Percentiles rank a stretch among this genome's conserved stretches.
Evolutionary conservation across 2,329 filamentous ascomycete species (phyloP).

Genomic region (Ophiocordyceps robertsii): DNA sequence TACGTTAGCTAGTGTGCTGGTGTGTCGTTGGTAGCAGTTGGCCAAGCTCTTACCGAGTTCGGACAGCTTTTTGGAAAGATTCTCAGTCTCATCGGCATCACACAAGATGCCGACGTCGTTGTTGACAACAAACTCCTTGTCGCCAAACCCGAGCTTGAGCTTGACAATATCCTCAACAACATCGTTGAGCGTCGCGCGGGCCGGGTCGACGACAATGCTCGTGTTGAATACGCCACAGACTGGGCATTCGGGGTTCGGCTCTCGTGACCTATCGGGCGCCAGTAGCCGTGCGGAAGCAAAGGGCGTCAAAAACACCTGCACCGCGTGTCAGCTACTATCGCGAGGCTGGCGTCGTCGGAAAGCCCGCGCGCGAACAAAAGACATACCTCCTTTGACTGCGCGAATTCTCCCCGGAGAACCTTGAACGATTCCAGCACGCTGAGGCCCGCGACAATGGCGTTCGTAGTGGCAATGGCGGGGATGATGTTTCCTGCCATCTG

Average conservation of each 20-base stretch:
- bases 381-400: slow-evolving; percentile 59
- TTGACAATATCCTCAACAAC: slow-evolving; percentile 65
- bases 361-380: not conserved
- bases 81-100: slow-evolving; percentile 79
- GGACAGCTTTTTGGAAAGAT: slow-evolving; percentile 63
- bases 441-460: slow-evolving; percentile 86
- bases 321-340: not conserved
- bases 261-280: slow-evolving; percentile 39
- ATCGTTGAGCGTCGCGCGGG: slow-evolving; percentile 61
- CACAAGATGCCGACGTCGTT: slow-evolving; percentile 70
- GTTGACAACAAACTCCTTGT: slow-evolving; percentile 64
- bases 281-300: slow-evolving; percentile 44
- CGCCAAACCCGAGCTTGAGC: slow-evolving; percentile 58
- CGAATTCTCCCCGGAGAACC: slow-evolving; percentile 60
- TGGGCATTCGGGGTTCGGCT: slow-evolving; percentile 70
- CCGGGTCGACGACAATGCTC: slow-evolving; percentile 53
- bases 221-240: slow-evolving; percentile 67
- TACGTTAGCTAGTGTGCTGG: slow-evolving; percentile 2
- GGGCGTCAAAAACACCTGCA: slow-evolving; percentile 64
- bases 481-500: slow-evolving; percentile 99
- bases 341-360: not conserved
- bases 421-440: slow-evolving; percentile 92
- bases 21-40: not conserved
- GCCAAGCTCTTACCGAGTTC: slow-evolving; percentile 47
- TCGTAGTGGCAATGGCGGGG: slow-evolving; percentile 93